Conservation (phyloP, 2,329 filamentous ascomycete species). For the Simplicillium sp. region DNA sequence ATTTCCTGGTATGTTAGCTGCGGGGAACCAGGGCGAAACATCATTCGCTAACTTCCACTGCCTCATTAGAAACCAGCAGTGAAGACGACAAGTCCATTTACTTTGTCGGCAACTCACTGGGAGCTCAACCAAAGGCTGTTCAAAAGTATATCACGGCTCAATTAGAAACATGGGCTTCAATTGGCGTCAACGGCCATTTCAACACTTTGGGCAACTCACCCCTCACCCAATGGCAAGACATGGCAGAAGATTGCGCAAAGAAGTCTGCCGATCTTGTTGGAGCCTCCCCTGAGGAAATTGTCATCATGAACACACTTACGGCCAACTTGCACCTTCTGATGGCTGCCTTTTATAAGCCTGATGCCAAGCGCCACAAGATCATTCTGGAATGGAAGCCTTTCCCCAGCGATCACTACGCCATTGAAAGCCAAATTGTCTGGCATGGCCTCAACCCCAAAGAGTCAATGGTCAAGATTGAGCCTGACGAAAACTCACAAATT, state of each 20-base stretch:
- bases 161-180: slow-evolving; percentile 73
- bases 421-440: slow-evolving; percentile 69
- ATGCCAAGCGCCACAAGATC: slow-evolving; percentile 58
- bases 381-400: slow-evolving; percentile 88
- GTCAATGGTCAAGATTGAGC: slow-evolving; percentile 67
- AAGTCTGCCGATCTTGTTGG: slow-evolving; percentile 68
- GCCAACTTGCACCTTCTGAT: slow-evolving; percentile 74
- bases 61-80: slow-evolving; percentile 11
- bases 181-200: slow-evolving; percentile 82
- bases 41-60: not conserved
- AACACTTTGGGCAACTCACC: slow-evolving; percentile 56
- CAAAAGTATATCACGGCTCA: slow-evolving; percentile 60
- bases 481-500: slow-evolving; percentile 50
- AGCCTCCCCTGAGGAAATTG: slow-evolving; percentile 62
- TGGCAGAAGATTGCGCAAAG: slow-evolving; percentile 64
- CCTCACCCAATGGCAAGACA: slow-evolving; percentile 64
- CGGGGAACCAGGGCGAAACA: slow-evolving; percentile 10
- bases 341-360: slow-evolving; percentile 75
- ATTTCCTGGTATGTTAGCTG: slow-evolving; percentile 24
- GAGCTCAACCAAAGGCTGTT: slow-evolving; percentile 66
- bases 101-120: slow-evolving; percentile 83
- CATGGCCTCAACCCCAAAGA: slow-evolving; percentile 57
- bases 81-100: slow-evolving; percentile 49
- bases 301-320: slow-evolving; percentile 82
- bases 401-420: slow-evolving; percentile 77